Conservation (phyloP, 495 filamentous ascomycete genomes). For the Penicillium roqueforti region DNA sequence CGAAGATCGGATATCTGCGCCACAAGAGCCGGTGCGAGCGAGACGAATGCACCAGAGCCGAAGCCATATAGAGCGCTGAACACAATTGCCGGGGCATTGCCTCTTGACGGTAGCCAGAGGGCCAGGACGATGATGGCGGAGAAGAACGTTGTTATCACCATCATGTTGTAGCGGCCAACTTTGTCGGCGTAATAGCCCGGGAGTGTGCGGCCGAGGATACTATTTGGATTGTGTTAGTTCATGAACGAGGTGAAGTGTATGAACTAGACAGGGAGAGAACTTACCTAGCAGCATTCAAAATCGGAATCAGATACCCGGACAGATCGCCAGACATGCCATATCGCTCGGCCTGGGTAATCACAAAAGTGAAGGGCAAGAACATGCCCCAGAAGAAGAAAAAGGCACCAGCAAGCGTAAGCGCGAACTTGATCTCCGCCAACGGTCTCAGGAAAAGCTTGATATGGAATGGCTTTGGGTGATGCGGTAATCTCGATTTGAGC, state of each 20-base stretch:
- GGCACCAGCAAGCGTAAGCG: conserved; percentile 42
- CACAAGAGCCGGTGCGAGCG: conserved; percentile 53
- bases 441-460: conserved; percentile 55
- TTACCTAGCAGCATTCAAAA: conserved; percentile 68
- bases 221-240: conserved; percentile 11
- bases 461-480: conserved; percentile 49
- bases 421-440: conserved; percentile 54
- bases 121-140: conserved; percentile 62
- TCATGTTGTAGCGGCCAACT: conserved; percentile 69
- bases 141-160: conserved; percentile 57
- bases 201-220: conserved; percentile 68
- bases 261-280: not conserved
- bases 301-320: conserved; percentile 62
- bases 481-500: conserved; percentile 60
- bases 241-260: not conserved
- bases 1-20: conserved; percentile 70
- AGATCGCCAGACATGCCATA: conserved; percentile 57
- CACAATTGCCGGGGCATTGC: conserved; percentile 58
- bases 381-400: conserved; percentile 70
- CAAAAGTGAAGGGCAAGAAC: conserved; percentile 70
- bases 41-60: conserved; percentile 67
- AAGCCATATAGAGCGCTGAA: conserved; percentile 70
- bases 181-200: conserved; percentile 70
- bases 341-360: conserved; percentile 54
- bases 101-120: conserved; percentile 61